These are phyloP conservation scores for Eucalyptus sp. DNA, from an alignment of 345 rosid genomes.

Conservation along the genomic window DNA sequence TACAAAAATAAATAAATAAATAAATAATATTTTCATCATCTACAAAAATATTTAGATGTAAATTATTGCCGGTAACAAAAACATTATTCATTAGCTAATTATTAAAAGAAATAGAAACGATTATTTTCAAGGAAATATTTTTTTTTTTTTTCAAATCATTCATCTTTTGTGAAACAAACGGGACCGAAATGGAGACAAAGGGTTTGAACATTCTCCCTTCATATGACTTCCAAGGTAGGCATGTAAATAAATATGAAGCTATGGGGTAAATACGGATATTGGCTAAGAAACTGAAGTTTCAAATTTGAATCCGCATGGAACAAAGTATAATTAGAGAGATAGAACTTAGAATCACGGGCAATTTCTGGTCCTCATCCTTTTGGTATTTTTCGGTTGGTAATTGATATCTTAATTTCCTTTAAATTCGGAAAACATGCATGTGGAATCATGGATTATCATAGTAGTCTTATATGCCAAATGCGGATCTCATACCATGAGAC, in stretches of 20 bases:
- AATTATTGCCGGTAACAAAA: background rate
- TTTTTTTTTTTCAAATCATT: background rate
- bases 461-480: background rate
- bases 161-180: background rate
- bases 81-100: background rate
- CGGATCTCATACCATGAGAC: background rate
- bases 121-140: background rate
- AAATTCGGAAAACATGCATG: background rate
- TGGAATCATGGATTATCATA: background rate
- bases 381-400: background rate
- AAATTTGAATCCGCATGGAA: background rate
- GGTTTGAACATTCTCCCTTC: background rate
- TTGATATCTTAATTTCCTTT: background rate
- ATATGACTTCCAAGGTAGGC: background rate
- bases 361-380: background rate
- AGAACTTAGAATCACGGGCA: background rate
- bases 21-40: background rate
- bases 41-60: background rate
- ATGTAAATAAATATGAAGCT: background rate
- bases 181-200: background rate
- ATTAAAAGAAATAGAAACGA: background rate
- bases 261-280: background rate
- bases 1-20: background rate
- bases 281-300: background rate
- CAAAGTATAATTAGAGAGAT: background rate